These are phyloP conservation scores for Penicillium sp. DNA, from an alignment of 2,329 filamentous ascomycete genomes.

Conservation along the genomic window DNA sequence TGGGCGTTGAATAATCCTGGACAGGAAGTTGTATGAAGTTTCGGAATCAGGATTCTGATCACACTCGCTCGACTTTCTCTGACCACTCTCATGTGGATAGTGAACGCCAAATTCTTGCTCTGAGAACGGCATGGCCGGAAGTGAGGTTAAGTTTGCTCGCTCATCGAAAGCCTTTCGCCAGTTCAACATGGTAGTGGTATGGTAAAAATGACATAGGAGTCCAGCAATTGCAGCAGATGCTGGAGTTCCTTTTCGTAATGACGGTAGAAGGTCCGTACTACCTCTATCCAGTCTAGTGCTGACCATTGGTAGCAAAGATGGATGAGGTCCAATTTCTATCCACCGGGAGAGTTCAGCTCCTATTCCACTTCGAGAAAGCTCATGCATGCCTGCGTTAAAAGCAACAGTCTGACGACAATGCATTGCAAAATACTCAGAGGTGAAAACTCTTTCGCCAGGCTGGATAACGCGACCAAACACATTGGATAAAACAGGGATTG, in stretches of 20 bases:
- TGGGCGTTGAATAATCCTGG: neutral
- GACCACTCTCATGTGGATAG: neutral
- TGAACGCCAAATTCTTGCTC: neutral
- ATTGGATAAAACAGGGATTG: neutral
- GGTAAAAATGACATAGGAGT: neutral
- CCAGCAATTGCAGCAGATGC: neutral
- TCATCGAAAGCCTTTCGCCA: neutral
- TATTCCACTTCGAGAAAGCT: neutral
- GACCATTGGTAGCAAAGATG: neutral
- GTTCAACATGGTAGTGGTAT: neutral
- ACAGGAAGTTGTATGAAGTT: neutral
- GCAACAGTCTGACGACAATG: neutral
- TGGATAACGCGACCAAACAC: neutral
- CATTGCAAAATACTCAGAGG: neutral
- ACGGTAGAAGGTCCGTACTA: neutral
- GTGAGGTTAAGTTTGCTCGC: neutral
- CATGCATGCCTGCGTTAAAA: neutral
- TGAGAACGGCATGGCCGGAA: neutral
- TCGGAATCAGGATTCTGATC: neutral
- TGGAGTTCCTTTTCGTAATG: neutral
- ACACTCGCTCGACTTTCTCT: neutral
- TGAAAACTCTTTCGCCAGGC: neutral
- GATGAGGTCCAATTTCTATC: neutral
- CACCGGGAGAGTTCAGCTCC: neutral
- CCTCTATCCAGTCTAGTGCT: neutral